These are phyloP conservation scores for Ascochyta fabae DNA, from an alignment of 2,329 filamentous ascomycete species.

Conservation along the genomic window DNA sequence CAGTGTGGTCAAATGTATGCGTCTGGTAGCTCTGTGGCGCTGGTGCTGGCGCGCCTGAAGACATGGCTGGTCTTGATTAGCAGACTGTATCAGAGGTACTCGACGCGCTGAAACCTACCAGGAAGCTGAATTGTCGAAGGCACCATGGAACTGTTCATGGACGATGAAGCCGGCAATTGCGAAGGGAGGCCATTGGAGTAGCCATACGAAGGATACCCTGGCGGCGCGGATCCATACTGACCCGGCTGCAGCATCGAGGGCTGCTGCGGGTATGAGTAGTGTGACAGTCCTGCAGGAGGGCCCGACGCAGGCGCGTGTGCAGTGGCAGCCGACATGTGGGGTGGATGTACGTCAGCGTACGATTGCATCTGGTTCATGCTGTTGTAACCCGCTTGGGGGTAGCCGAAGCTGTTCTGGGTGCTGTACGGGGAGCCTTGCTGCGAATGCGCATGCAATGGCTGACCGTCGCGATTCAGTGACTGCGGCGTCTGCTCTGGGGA, in stretches of 20 bases:
- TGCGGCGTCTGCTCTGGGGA: slow-evolving; percentile 70
- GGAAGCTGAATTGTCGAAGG: slow-evolving; percentile 73
- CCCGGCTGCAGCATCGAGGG: slow-evolving; percentile 77
- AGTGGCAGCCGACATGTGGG: slow-evolving; percentile 79
- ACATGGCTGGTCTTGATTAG: slow-evolving; percentile 40
- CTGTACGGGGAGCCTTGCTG: slow-evolving; percentile 50
- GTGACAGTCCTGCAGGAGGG: slow-evolving; percentile 73
- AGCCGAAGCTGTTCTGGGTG: slow-evolving; percentile 48
- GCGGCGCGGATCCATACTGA: slow-evolving; percentile 66
- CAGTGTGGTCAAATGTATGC: slow-evolving; percentile 80
- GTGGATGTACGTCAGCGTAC: slow-evolving; percentile 83
- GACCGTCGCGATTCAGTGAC: slow-evolving; percentile 43
- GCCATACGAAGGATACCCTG: slow-evolving; percentile 71
- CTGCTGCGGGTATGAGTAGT: slow-evolving; percentile 75
- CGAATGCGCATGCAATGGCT: slow-evolving; percentile 47
- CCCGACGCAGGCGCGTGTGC: slow-evolving; percentile 77
- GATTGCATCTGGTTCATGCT: slow-evolving; percentile 82
- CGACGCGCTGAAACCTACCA: slow-evolving; percentile 47
- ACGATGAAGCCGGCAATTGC: slow-evolving; percentile 71
- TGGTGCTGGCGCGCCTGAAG: slow-evolving; percentile 38
- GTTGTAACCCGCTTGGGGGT: slow-evolving; percentile 50
- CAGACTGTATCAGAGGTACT: neutral
- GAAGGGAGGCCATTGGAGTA: slow-evolving; percentile 81
- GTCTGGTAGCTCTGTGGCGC: slow-evolving; percentile 46
- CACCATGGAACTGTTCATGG: slow-evolving; percentile 70